Evolutionary conservation across 2,329 filamentous ascomycete genomes (phyloP), one percentile per base, ranked within the genome.

Genomic region (Incumbomyces delicatus): DNA sequence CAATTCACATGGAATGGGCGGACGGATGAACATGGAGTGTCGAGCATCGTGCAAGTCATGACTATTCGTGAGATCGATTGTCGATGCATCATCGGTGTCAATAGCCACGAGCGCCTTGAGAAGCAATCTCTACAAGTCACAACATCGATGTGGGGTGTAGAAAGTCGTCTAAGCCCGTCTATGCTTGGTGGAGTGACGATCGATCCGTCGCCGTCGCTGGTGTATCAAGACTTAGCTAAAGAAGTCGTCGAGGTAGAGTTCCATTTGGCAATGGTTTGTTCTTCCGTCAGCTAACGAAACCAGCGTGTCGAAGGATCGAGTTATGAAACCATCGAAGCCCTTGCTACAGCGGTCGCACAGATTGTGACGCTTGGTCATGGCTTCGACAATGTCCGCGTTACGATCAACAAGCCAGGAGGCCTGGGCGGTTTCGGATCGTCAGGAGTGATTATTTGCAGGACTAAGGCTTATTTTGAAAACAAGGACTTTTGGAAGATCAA

Each of bases 251-350:
- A 66, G 61, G 67, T 66, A 56, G 50, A 58, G 54, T 43, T 30
- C 37, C 47, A 22, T 40, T 36, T 32, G 6, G 32, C 27, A n/a
- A 10, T 5, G n/a, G 17, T 33, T 36, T 50, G 32, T n/a, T n/a
- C 22, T 4, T 27, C 8, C 8, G 22, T 5, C 8, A 8, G 8
- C 41, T 44, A 6, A 41, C 35, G 29, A 46, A 53, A 53, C 50
- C 52, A 70, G 66, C 60, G 58, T 47, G 68, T 75, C 27, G 71
- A 74, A 49, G 61, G 58, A 10, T 72, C 71, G 4, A 60, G 64
- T 1, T 75, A 72, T 56, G 64, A 71, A 55, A 75, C 71, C 0
- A 66, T 75, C 13, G 72, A 75, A 57, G 68, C 72, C 4, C 58
- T 75, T 43, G 72, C 71, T 27, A 71, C 70, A 2, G 67, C 66